Base-by-base conservation (phyloP, 768 basidiomycete species). In the Lentinula aciculospora region DNA sequence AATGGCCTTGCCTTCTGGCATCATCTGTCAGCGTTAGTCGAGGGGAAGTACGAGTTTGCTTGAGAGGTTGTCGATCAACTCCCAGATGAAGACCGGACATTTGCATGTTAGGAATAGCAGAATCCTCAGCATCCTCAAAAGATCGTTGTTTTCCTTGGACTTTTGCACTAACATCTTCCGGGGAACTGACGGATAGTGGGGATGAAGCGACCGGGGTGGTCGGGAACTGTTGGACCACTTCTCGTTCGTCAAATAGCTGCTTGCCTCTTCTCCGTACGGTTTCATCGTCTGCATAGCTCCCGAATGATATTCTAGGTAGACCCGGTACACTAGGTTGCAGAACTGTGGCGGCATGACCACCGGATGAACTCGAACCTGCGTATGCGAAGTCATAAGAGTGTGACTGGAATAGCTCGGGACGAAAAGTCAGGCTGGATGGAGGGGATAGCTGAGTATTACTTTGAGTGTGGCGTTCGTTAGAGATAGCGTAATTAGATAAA, bases 21-120 rank as follows among this genome's bases (percentile, higher is more conserved):
- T 19, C 37, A 32, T 53, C 51, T 25, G 19, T 39, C 4, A 21
- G n/a, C 15, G 17, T n/a, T 8, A 25, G 8, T 53, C 25, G 36
- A 39, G 51, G 36, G 7, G 51, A 32, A 53, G 25, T 55, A 23
- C 36, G 42, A 46, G 46, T 32, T 29, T 21, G 13, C 46, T 25
- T 29, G 13, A n/a, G 31, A 40, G 9, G 9, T 29, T 32, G 53
- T 2, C 9, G 21, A 23, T 57, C 45, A 25, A 37, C 21, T 36
- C 44, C 45, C 28, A 57, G n/a, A 21, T 39, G 56, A 27, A 57
- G 56, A 25, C 42, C 46, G 4, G 56, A 57, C 45, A 57, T 57
- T 42, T 44, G 53, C 17, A 23, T n/a, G 28, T 39, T 27, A 6
- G 56, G 56, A 37, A 57, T 48, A 9, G 13, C 12, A 29, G 15